Evolutionary conservation across 768 basidiomycete species (phyloP).

Genomic region (Phaeotremella skinneri): DNA sequence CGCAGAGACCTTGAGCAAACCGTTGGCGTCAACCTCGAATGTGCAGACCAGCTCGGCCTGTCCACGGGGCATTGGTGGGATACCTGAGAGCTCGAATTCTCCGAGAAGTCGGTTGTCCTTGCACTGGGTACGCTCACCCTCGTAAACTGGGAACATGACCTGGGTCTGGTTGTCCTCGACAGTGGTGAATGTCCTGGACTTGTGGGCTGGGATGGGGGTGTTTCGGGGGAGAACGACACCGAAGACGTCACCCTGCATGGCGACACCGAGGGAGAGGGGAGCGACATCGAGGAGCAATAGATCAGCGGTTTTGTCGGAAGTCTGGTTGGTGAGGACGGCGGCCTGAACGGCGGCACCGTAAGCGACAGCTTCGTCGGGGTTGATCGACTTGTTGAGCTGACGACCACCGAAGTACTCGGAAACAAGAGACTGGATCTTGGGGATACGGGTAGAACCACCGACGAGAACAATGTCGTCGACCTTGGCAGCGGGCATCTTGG

Average conservation of each 20-base stretch:
- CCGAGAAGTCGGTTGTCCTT: conserved; percentile 98
- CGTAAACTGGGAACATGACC: conserved; percentile 99
- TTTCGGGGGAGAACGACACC: conserved; percentile 99
- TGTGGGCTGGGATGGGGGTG: conserved; percentile 99
- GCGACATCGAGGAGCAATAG: conserved; percentile 97
- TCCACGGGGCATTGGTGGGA: conserved; percentile 98
- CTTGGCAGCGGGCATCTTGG: conserved; percentile 89
- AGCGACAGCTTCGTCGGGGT: conserved; percentile 99
- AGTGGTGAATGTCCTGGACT: conserved; percentile 97
- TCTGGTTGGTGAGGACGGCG: conserved; percentile 96
- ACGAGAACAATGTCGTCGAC: conserved; percentile 99
- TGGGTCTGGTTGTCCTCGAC: conserved; percentile 99
- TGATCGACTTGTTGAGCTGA: conserved; percentile 99
- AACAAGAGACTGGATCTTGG: conserved; percentile 96
- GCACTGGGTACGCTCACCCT: conserved; percentile 99
- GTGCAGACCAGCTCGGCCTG: conserved; percentile 99
- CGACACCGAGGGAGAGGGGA: conserved; percentile 97
- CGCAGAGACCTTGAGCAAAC: conserved; percentile 97
- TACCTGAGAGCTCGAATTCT: conserved; percentile 98
- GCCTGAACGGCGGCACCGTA: conserved; percentile 99
- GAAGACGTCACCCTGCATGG: conserved; percentile 99
- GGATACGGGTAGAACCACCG: conserved; percentile 99
- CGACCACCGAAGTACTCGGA: conserved; percentile 98
- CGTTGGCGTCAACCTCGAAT: conserved; percentile 99
- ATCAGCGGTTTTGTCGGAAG: conserved; percentile 97